Conservation (phyloP, 345 rosid species). For the thale cress (Arabidopsis thaliana) region DNA sequence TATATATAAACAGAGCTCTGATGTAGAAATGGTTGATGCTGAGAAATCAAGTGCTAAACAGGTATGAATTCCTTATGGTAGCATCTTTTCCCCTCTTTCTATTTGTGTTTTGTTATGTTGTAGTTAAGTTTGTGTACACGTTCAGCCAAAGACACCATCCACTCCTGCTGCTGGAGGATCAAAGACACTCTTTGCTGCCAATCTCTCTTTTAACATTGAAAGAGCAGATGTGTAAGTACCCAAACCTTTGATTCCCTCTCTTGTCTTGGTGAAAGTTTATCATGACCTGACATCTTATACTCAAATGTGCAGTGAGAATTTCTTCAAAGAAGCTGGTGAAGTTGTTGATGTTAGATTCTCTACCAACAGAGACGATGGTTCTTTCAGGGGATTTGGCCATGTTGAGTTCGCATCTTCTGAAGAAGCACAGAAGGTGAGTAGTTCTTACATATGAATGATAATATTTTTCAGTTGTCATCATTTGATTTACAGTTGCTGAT, state of each 20-base stretch:
- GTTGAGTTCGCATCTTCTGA: slow-evolving; percentile 79
- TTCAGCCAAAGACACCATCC: slow-evolving; percentile 71
- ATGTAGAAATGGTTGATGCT: slow-evolving; percentile 71
- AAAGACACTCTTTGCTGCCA: slow-evolving; percentile 74
- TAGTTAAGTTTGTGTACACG: background rate
- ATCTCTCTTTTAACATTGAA: slow-evolving; percentile 66
- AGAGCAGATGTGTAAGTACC: slow-evolving; percentile 67
- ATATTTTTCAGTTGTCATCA: too few species aligned
- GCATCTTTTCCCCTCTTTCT: background rate
- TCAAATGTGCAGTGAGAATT: slow-evolving; percentile 55
- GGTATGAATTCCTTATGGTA: slow-evolving; percentile 4
- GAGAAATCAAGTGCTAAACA: slow-evolving; percentile 41
- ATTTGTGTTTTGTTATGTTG: background rate
- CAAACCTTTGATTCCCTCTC: background rate
- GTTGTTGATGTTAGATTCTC: slow-evolving; percentile 75
- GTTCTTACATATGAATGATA: background rate
- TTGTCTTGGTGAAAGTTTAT: background rate
- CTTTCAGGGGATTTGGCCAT: slow-evolving; percentile 77
- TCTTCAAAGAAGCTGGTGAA: slow-evolving; percentile 77
- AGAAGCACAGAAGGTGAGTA: slow-evolving; percentile 66
- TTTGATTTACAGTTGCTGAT: background rate
- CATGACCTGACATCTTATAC: background rate
- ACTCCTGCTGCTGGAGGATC: slow-evolving; percentile 59
- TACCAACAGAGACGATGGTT: slow-evolving; percentile 52
- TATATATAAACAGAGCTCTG: slow-evolving; percentile 48